Conservation (phyloP, 495 filamentous ascomycete species). For the Bacidia gigantensis region DNA sequence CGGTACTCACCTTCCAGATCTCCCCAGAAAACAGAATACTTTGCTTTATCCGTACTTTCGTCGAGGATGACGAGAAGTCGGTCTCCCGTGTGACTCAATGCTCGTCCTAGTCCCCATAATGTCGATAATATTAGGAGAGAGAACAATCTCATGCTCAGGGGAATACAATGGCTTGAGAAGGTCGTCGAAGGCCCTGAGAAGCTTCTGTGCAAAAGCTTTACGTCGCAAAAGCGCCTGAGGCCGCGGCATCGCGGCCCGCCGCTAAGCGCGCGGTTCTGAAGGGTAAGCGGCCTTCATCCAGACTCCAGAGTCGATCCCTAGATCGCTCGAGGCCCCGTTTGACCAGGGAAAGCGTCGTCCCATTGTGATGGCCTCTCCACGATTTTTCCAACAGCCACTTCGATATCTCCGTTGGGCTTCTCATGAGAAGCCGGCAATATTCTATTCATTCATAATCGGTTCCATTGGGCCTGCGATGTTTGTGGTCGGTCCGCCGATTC, state of each 20-base stretch:
- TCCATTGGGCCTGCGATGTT: conserved; percentile 54
- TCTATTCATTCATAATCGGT: conserved; percentile 69
- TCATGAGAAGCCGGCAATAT: conserved; percentile 73
- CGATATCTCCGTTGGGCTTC: conserved; percentile 78
- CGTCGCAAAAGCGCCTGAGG: not conserved
- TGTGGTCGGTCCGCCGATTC: conserved; percentile 52
- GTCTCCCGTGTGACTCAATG: conserved; percentile 65
- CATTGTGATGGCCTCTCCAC: conserved; percentile 47
- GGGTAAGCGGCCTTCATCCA: too few species aligned
- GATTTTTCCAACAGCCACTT: conserved; percentile 70
- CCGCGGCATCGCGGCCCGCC: too few species aligned
- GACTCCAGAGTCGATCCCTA: too few species aligned
- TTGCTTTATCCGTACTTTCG: conserved; percentile 60
- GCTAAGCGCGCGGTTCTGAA: not conserved
- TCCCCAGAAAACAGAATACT: conserved; percentile 68
- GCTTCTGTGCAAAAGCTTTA: not conserved
- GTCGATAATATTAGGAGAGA: conserved; percentile 52
- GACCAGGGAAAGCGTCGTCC: too few species aligned
- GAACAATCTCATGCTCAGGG: conserved; percentile 53
- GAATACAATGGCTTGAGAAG: not conserved
- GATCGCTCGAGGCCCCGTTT: too few species aligned
- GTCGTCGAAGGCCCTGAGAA: not conserved
- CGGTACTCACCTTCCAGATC: conserved; percentile 58
- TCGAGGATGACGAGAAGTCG: conserved; percentile 80
- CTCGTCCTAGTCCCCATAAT: conserved; percentile 52